Conservation (phyloP, 1,284 basidiomycete species). For the Stereum hirsutum region DNA sequence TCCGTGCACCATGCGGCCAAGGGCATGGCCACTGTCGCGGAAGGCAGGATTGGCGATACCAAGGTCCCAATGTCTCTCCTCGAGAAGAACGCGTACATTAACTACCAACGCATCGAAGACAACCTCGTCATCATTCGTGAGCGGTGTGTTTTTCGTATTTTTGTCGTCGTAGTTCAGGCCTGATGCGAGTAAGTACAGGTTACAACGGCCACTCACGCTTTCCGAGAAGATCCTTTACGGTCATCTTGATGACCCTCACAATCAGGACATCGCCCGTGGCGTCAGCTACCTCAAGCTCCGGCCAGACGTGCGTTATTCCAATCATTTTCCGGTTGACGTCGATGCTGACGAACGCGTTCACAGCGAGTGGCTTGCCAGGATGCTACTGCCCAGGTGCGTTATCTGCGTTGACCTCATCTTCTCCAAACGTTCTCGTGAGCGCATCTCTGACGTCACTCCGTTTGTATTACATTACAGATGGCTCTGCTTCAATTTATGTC, state of each 20-base stretch:
- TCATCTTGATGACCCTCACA: conserved; percentile 90
- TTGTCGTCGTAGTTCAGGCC: conserved; percentile 6
- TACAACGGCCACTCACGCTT: conserved; percentile 89
- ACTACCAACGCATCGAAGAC: conserved; percentile 97
- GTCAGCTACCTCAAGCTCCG: conserved; percentile 92
- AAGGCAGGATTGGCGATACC: conserved; percentile 77
- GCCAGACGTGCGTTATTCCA: conserved; percentile 68
- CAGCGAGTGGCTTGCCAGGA: conserved; percentile 99
- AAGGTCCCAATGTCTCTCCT: conserved; percentile 90
- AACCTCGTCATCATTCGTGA: conserved; percentile 82
- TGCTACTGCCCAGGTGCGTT: conserved; percentile 77
- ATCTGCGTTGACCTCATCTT: not conserved
- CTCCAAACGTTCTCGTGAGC: conserved; percentile 4
- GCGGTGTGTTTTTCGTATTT: conserved; percentile 35
- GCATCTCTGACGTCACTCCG: conserved; percentile 22
- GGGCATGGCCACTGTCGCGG: conserved; percentile 72
- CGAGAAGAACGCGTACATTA: conserved; percentile 85
- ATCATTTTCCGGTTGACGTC: conserved; percentile 3
- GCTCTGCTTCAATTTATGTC: conserved; percentile 99
- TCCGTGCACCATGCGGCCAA: conserved; percentile 50
- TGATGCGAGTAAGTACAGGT: conserved; percentile 32
- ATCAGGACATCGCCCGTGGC: conserved; percentile 85
- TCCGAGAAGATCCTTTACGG: conserved; percentile 99
- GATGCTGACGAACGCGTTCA: conserved; percentile 6
- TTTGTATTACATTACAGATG: conserved; percentile 85